Base-by-base conservation (phyloP, 1,139 yeast genomes). In the Blastobotrys arbuscula region DNA sequence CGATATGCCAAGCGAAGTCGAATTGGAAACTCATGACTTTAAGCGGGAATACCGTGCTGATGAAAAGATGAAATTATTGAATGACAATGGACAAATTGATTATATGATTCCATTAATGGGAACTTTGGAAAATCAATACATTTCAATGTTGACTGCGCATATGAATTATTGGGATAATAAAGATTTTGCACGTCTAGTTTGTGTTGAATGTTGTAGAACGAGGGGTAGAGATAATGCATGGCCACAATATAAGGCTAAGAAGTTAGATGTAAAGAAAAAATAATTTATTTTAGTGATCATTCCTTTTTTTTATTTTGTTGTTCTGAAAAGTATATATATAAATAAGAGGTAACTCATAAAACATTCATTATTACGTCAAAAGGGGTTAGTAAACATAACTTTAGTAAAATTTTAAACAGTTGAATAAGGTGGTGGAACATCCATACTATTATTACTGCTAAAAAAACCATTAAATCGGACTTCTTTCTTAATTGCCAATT, bases 1-100 rank as follows among this genome's bases (percentile, higher is more conserved):
- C 16, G 40, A 39, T 40, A 36, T 50, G 19, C 53, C 53, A 9
- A 42, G 51, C 23, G 59, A 50, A 13, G 61, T 64, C 3, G 69
- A 64, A 51, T 47, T 65, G 31, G 61, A 60, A 40, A 54, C 59
- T 8, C 57, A 59, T 2, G 64, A 63, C 38, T 62, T 62, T 45
- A 50, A 49, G 33, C 50, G 58, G 3, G 67, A 66, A 50, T 42
- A 52, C 15, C 48, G 49, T 13, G 69, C 64, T 1, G 64, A 66
- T 48, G 51, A 55, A 42, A 54, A 59, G 30, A 59, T 68, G 60
- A 49, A 50, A 10, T 49, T 58, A 44, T 59, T 71, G 42, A 71
- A 71, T 47, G 73, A 70, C 36, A 70, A 71, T 50, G 74, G 74
- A 2, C 75, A 72, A 55, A 53, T 71, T 7, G 75, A 71, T 54